phyloP scores from a whole-genome alignment of 1,139 yeast species.

The Candida sanyaensis region DNA sequence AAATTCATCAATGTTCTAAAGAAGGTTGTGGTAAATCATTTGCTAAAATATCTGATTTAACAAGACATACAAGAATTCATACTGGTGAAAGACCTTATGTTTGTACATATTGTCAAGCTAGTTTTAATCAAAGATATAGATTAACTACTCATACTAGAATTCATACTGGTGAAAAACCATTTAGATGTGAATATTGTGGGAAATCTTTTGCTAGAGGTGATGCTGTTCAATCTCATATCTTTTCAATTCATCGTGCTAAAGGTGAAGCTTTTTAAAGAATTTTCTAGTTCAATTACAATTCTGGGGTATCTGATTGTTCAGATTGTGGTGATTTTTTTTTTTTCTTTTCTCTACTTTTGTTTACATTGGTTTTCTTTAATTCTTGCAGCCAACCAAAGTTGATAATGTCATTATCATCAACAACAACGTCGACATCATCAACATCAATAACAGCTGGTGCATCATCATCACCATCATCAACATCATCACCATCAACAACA shows the following conservation, averaged over 20 bases:
- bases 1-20: conserved; percentile 19
- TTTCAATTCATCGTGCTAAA: conserved; percentile 18
- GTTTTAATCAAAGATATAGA: conserved; percentile 27
- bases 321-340: no score
- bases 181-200: conserved; percentile 24
- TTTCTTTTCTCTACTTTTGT: no score
- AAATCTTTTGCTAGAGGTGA: conserved; percentile 30
- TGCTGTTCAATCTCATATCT: conserved; percentile 28
- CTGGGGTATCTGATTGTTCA: no score
- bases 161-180: conserved; percentile 32
- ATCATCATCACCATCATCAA: background rate
- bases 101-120: conserved; percentile 23
- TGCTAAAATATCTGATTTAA: conserved; percentile 24
- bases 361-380: no score
- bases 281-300: no score
- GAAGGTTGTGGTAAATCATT: conserved; percentile 21
- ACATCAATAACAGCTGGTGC: no score
- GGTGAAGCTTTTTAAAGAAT: conserved; percentile 14
- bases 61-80: conserved; percentile 25
- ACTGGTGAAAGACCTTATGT: conserved; percentile 29
- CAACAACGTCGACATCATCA: no score
- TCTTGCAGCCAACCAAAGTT: no score
- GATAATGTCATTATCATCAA: no score
- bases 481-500: background rate
- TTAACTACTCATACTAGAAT: conserved; percentile 27